Evolutionary conservation across 208 protist genomes (phyloP), one percentile per base, ranked within the genome.

Genomic region (Lotmaria passim): DNA sequence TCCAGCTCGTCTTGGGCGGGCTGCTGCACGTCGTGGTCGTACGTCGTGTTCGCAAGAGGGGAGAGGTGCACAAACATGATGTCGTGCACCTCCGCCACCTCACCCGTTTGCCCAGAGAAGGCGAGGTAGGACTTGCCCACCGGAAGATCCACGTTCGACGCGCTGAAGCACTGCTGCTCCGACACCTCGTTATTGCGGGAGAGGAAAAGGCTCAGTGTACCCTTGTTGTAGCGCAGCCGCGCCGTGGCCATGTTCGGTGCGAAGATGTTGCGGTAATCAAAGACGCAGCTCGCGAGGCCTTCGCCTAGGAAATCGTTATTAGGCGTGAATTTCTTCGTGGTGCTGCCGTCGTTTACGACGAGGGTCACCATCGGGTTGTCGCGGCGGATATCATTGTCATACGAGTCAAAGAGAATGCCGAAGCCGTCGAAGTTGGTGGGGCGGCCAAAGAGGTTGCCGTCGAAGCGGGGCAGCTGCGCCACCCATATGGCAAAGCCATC

Each of bases 401-500:
- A 97, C 30, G 88, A 87, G 74, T 97, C 90, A 39, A 97, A 93
- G 26, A 97, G 28, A 43, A 97, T 75, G 17, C 85, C 93, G 34
- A 95, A 62, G 48, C 93, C 93, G 21, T 81, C 73, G 64, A 97
- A 97, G 21, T 75, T 71, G 44, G 55, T 28, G 3, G 86, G 69
- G 19, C 81, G 82, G 12, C 90, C 90, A 61, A 92, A 84, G 17
- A 97, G 15, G 0, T 75, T 62, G n/a, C 90, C 87, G n/a, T 80
- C 78, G n/a, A 34, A 31, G 47, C 28, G 60, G 5, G 77, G 78
- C 14, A 44, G 36, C 36, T 79, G 71, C 15, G 82, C 83, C 34
- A 96, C 65, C 91, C 93, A 97, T 39, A 97, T 23, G 19, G 80
- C 90, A 33, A 97, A 75, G 0, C 93, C 93, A 62, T 97, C 93